phyloP scores from a whole-genome alignment of 106 monocot species.

The Narthecium ossifragum region DNA sequence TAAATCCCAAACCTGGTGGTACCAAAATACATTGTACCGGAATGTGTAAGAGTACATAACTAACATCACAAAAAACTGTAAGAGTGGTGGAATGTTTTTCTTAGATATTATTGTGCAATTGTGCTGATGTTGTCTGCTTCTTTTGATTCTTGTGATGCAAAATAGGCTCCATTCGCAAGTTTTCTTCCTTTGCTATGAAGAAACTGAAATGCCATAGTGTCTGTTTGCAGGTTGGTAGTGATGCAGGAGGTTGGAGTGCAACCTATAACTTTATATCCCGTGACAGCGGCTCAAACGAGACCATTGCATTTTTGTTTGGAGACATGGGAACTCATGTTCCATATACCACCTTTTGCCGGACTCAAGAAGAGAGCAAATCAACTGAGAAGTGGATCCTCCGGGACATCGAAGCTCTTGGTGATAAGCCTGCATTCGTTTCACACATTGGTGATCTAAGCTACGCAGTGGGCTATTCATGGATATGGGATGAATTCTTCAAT shows the following conservation, averaged over 20 bases:
- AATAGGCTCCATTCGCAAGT: too few relatives aligned
- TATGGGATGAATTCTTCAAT: slow-evolving; percentile 98
- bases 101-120: too few relatives aligned
- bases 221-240: slow-evolving; percentile 77
- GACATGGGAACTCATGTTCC: slow-evolving; percentile 90
- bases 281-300: slow-evolving; percentile 73
- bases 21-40: too few relatives aligned
- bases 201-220: too few relatives aligned
- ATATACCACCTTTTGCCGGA: slow-evolving; percentile 68
- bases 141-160: too few relatives aligned
- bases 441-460: slow-evolving; percentile 99
- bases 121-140: too few relatives aligned
- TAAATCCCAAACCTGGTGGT: too few relatives aligned
- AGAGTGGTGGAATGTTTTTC: too few relatives aligned
- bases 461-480: slow-evolving; percentile 84
- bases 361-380: slow-evolving; percentile 76
- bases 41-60: too few relatives aligned
- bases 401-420: slow-evolving; percentile 62
- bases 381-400: slow-evolving; percentile 90
- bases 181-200: too few relatives aligned
- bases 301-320: slow-evolving; percentile 84
- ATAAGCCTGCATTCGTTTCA: slow-evolving; percentile 84
- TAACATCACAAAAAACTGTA: too few relatives aligned
- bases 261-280: slow-evolving; percentile 71
- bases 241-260: slow-evolving; percentile 71